These are phyloP conservation scores for Biscutella auriculata DNA, from an alignment of 441 rosid genomes.

Conservation along the genomic window DNA sequence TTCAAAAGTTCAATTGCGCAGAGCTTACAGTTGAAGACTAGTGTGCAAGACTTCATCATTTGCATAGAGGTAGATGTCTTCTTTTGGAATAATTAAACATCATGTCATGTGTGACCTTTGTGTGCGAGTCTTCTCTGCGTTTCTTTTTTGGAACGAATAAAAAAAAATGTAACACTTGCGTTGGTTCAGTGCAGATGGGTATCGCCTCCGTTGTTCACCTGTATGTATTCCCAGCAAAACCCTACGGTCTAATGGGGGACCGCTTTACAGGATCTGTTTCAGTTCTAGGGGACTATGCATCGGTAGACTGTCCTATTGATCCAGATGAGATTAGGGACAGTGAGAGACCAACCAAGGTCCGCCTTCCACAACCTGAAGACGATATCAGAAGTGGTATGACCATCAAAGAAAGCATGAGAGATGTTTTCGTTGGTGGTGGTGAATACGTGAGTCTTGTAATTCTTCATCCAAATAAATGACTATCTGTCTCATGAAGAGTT, in stretches of 20 bases:
- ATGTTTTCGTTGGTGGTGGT: constrained; percentile 88
- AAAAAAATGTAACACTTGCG: constrained; percentile 28
- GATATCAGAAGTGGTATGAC: constrained; percentile 79
- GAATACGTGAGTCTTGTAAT: constrained; percentile 62
- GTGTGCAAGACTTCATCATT: constrained; percentile 92
- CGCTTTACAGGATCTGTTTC: constrained; percentile 64
- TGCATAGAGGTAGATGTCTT: constrained; percentile 85
- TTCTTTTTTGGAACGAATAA: constrained; percentile 12
- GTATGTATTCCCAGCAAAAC: constrained; percentile 88
- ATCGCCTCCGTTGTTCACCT: constrained; percentile 95
- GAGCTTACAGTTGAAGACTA: constrained; percentile 76
- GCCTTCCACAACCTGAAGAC: constrained; percentile 74
- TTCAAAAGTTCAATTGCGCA: constrained; percentile 76
- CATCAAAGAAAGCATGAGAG: constrained; percentile 83
- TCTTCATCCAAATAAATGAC: constrained; percentile 6
- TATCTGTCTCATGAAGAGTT: background rate
- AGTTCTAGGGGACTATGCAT: constrained; percentile 94
- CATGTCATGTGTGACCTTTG: background rate
- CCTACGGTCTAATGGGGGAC: constrained; percentile 89
- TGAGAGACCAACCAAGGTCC: constrained; percentile 91
- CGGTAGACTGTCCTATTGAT: constrained; percentile 85
- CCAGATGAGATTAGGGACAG: constrained; percentile 98
- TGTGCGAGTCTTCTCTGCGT: background rate
- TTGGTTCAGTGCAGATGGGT: constrained; percentile 94
- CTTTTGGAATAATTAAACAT: constrained; percentile 4